Conservation (phyloP, 225 moss, liverwort and hornwort species). For the Sphagnum contortum region DNA sequence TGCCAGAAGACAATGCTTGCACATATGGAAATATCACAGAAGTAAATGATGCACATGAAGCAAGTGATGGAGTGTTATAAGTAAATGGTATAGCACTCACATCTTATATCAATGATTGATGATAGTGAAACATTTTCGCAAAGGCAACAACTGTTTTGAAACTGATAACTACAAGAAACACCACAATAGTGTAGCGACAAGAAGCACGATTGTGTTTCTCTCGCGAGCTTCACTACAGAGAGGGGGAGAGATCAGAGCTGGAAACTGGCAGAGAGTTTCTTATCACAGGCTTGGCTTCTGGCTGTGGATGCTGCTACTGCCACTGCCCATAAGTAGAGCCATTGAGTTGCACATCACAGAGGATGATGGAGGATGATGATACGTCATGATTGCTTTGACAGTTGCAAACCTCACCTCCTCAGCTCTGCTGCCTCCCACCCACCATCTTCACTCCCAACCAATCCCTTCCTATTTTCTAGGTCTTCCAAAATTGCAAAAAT, state of each 20-base stretch:
- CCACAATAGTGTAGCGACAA: too few relatives aligned
- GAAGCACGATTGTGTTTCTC: conserved; percentile 32
- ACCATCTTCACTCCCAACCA: conserved; percentile 45
- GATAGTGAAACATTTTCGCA: conserved; percentile 41
- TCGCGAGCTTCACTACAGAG: conserved; percentile 23
- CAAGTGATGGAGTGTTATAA: conserved; percentile 23
- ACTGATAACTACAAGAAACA: too few relatives aligned
- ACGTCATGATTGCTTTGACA: conserved; percentile 75
- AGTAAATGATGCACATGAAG: neutral
- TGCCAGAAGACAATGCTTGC: too few relatives aligned
- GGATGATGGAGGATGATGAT: conserved; percentile 35
- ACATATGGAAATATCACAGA: neutral
- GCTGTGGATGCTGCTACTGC: conserved; percentile 14
- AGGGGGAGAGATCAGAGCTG: conserved; percentile 70
- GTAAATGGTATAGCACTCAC: conserved; percentile 40
- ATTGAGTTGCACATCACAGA: conserved; percentile 85
- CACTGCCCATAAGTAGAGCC: conserved; percentile 32
- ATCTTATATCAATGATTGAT: conserved; percentile 44
- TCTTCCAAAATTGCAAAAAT: too few relatives aligned
- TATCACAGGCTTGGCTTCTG: conserved; percentile 60
- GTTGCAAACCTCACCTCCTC: conserved; percentile 37
- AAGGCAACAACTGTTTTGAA: conserved; percentile 1
- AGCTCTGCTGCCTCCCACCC: conserved; percentile 21
- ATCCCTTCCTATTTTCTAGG: conserved; percentile 32
- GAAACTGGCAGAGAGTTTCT: conserved; percentile 26